These are phyloP conservation scores for Nemania bipapillata DNA, from an alignment of 2,329 filamentous ascomycete species.

Conservation along the genomic window DNA sequence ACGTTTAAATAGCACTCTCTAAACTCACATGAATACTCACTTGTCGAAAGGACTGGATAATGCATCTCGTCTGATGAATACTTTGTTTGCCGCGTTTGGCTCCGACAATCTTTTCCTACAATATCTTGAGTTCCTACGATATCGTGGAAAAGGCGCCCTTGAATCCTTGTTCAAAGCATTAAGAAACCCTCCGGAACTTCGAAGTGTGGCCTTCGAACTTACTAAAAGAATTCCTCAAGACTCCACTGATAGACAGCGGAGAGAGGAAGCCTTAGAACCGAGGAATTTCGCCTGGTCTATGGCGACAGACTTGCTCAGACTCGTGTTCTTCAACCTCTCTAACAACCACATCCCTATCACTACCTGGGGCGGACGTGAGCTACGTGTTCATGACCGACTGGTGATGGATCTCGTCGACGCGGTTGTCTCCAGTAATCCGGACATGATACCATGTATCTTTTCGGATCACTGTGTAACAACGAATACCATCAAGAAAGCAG, in stretches of 20 bases:
- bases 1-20: not conserved
- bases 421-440: conserved; percentile 11
- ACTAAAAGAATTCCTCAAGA: conserved; percentile 9
- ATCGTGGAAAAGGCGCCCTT: not conserved
- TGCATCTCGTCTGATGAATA: not conserved
- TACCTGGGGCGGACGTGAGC: no score
- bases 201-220: not conserved
- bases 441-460: not conserved
- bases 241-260: not conserved
- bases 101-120: not conserved
- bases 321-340: conserved; percentile 25
- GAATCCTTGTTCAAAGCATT: not conserved
- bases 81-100: not conserved
- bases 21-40: not conserved
- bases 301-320: conserved; percentile 9
- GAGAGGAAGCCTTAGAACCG: not conserved
- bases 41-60: not conserved
- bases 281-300: not conserved
- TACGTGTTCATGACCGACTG: conserved; percentile 10
- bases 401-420: conserved; percentile 7
- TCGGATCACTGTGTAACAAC: conserved; percentile 5
- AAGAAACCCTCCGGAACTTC: conserved; percentile 1
- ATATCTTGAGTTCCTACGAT: no score
- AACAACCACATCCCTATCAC: not conserved
- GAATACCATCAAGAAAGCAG: conserved; percentile 13